These are phyloP conservation scores for Macaranga tanarius DNA, from an alignment of 441 rosid genomes.

Conservation along the genomic window DNA sequence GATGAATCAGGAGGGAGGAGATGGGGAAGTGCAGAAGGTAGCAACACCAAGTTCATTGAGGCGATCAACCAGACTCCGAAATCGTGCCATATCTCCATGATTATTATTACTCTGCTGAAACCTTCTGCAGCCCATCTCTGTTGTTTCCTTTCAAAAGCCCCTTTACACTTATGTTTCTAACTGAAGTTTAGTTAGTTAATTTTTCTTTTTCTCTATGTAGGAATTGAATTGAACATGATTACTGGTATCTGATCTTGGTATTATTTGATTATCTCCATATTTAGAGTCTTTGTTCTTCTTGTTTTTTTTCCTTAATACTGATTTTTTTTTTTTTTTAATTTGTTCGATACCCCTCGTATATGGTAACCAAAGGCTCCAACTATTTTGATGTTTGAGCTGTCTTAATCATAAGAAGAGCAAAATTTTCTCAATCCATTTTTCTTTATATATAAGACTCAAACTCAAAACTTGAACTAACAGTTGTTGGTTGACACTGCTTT, in stretches of 20 bases:
- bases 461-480: too few species aligned
- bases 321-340: too few species aligned
- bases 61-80: conserved; percentile 40
- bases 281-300: too few species aligned
- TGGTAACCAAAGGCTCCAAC: too few species aligned
- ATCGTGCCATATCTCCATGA: conserved; percentile 37
- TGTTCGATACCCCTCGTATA: too few species aligned
- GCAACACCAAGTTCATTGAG: conserved; percentile 39
- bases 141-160: conserved; percentile 29
- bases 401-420: too few species aligned
- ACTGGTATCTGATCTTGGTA: neutral
- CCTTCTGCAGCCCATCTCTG: conserved; percentile 29
- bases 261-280: neutral
- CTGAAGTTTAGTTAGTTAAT: too few species aligned
- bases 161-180: neutral
- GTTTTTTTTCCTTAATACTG: too few species aligned
- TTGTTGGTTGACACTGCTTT: too few species aligned
- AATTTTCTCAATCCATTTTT: too few species aligned
- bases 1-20: conserved; percentile 25
- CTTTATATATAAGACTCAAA: too few species aligned
- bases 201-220: neutral
- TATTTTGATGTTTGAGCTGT: too few species aligned
- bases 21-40: conserved; percentile 21
- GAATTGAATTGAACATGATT: neutral
- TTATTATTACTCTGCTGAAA: neutral